These are phyloP conservation scores for Luffa aegyptiaca DNA, from an alignment of 306 rosid genomes.

Conservation along the genomic window DNA sequence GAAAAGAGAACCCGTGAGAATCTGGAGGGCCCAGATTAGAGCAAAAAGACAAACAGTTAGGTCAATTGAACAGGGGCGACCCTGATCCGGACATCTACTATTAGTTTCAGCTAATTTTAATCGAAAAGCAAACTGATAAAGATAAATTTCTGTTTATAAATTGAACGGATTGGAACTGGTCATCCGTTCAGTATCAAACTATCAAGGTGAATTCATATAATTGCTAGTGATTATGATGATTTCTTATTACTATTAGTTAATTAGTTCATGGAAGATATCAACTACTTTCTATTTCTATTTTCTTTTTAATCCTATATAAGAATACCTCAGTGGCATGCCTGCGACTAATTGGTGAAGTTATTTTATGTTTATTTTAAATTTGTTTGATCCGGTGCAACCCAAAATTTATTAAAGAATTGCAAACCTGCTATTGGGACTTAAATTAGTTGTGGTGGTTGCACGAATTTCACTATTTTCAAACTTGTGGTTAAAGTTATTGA, in stretches of 20 bases:
- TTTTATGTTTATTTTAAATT: not conserved
- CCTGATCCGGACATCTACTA: not conserved
- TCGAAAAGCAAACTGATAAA: not conserved
- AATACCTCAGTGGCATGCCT: not conserved
- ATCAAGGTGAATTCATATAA: not conserved
- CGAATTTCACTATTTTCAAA: not conserved
- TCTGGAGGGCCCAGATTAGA: not conserved
- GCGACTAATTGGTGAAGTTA: not conserved
- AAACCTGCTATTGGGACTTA: not conserved
- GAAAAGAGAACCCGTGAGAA: not conserved
- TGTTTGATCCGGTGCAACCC: not conserved
- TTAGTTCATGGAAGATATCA: not conserved
- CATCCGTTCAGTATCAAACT: not conserved
- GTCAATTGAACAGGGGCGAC: not conserved
- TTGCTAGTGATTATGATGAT: not conserved
- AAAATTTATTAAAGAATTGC: not conserved
- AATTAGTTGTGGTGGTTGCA: not conserved
- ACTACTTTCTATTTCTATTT: not conserved
- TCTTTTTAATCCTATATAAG: not conserved
- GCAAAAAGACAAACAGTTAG: not conserved
- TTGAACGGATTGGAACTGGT: not conserved
- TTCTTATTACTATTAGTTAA: not conserved
- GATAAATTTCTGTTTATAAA: not conserved
- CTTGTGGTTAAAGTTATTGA: not conserved
- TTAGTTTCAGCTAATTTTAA: not conserved